phyloP scores from a whole-genome alignment of 1,284 basidiomycete species.

The Gomphus sp. region DNA sequence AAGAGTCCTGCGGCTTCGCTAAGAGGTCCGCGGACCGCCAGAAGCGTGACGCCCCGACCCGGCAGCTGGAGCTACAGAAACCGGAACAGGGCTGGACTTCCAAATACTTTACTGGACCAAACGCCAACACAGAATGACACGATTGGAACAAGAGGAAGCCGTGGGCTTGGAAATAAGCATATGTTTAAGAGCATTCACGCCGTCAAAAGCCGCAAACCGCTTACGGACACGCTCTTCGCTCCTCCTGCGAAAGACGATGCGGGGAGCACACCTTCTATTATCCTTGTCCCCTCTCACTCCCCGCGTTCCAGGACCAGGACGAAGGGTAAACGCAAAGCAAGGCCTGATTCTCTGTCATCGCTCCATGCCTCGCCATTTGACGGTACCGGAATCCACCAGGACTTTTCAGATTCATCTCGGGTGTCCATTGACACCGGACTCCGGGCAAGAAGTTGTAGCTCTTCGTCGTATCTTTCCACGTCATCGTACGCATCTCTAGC shows the following conservation, averaged over 20 bases:
- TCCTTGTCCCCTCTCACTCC: background rate
- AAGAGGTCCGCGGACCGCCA: background rate
- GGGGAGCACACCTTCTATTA: background rate
- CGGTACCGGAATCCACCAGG: background rate
- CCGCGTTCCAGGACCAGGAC: background rate
- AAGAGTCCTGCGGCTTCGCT: background rate
- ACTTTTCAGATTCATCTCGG: background rate
- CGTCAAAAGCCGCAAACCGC: slow-evolving; percentile 4
- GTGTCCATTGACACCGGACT: background rate
- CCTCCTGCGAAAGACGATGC: background rate
- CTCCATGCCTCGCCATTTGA: background rate
- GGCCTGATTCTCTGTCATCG: background rate
- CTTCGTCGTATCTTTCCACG: slow-evolving; percentile 10
- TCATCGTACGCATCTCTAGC: slow-evolving; percentile 12
- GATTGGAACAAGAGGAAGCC: background rate
- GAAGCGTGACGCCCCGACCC: background rate
- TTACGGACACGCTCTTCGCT: background rate
- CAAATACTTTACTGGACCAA: background rate
- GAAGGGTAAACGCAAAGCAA: background rate
- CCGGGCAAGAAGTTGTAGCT: background rate
- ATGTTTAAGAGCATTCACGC: background rate
- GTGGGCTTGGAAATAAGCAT: slow-evolving; percentile 6
- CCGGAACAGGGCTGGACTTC: background rate
- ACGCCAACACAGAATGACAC: background rate
- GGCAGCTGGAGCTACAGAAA: background rate